Evolutionary conservation across 2,329 filamentous ascomycete species (phyloP), one percentile per base, ranked within the genome.

Genomic region (Penicillium expansum): DNA sequence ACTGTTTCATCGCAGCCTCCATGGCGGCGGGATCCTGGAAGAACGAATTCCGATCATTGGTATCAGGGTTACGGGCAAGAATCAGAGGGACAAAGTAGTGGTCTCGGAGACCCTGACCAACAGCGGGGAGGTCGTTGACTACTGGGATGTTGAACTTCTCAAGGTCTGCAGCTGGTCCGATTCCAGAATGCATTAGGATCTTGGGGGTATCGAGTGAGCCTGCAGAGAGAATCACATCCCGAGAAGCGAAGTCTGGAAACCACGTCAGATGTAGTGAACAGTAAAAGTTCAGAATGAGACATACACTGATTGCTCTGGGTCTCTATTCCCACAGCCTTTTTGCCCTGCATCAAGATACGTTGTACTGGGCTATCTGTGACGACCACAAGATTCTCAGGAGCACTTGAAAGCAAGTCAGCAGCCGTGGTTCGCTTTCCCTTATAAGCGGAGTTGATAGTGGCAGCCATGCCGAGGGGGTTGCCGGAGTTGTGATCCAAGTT

Each of bases 401-500:
- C 42, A 5, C 69, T 62, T 1, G 61, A 57, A n/a, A 86, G 62
- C 44, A 85, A 70, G 56, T 84, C 83, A 2, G 73, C 73, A 0
- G 83, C 79, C 0, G 82, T 86, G 0, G 77, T 78, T n/a, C 82
- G 74, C 7, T 74, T 48, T 1, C 82, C 83, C 11, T 77, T 71
- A 29, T 74, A 63, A 24, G 79, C 74, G 13, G 82, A 83, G 48
- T 79, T 80, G 59, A 82, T 79, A 13, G 76, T 65, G 39, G 80
- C 69, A 1, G 77, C 77, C 71, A 86, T 78, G 7, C 85, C 85
- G 27, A 86, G 73, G 0, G 82, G 83, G 62, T 86, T 78, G 0
- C 84, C 84, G 5, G 79, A 81, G 60, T 86, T 86, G 39, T 83
- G 76, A 61, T 86, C 83, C 0, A 74, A 72, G 58, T 85, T 86